phyloP scores from a whole-genome alignment of 2,329 filamentous ascomycete species.

The Trichoderma atrobrunneum region DNA sequence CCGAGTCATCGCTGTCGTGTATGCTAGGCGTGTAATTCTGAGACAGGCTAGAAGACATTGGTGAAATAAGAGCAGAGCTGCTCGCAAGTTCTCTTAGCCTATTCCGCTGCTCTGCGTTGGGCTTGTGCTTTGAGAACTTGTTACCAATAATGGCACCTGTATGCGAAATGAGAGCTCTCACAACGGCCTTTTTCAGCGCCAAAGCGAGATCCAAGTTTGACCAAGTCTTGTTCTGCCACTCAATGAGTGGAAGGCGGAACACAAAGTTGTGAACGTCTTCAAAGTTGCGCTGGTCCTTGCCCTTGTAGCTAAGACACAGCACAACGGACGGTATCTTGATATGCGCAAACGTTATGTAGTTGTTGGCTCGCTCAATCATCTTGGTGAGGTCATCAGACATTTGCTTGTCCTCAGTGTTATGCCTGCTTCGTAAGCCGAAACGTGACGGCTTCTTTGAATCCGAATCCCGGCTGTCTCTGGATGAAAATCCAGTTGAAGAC shows the following conservation, averaged over 20 bases:
- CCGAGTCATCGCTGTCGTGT: slow-evolving; percentile 57
- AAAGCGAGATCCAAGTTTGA: slow-evolving; percentile 93
- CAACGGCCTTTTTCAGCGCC: slow-evolving; percentile 89
- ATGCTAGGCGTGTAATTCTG: slow-evolving; percentile 42
- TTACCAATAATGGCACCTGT: slow-evolving; percentile 96
- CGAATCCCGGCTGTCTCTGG: slow-evolving; percentile 39
- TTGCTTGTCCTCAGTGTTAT: slow-evolving; percentile 54
- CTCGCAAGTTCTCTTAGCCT: slow-evolving; percentile 82
- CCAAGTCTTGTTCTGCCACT: slow-evolving; percentile 99
- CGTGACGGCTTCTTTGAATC: slow-evolving; percentile 50
- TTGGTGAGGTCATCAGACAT: slow-evolving; percentile 86
- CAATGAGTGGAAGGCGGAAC: slow-evolving; percentile 88
- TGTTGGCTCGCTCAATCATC: slow-evolving; percentile 93
- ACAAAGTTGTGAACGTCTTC: slow-evolving; percentile 98
- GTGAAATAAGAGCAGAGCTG: slow-evolving; percentile 63
- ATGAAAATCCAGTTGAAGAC: slow-evolving; percentile 45
- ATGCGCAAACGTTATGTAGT: slow-evolving; percentile 95
- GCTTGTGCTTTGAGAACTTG: slow-evolving; percentile 88
- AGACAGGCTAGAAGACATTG: slow-evolving; percentile 38
- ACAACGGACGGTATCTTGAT: slow-evolving; percentile 95
- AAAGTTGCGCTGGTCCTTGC: slow-evolving; percentile 89
- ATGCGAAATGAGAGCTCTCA: slow-evolving; percentile 90
- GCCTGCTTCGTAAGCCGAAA: slow-evolving; percentile 55
- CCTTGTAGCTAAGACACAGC: slow-evolving; percentile 93
- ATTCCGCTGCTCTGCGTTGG: slow-evolving; percentile 73